Conservation (phyloP, 768 basidiomycete genomes). For the Boletellus ananas region DNA sequence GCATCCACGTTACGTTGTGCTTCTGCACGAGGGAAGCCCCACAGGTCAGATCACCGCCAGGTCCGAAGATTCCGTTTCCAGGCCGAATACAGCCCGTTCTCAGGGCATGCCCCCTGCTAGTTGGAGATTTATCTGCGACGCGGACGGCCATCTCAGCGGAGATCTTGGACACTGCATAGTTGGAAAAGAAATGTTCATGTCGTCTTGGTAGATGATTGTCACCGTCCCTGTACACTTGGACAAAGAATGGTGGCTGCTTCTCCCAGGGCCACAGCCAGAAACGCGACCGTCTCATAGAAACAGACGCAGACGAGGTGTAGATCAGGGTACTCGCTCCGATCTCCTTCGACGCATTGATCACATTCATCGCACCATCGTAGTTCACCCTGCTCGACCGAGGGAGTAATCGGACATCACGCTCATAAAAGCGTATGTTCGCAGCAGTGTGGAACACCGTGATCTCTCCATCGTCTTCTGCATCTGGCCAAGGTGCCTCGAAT, state of each 20-base stretch:
- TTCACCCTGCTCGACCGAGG: slow-evolving; percentile 59
- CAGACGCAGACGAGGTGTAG: slow-evolving; percentile 72
- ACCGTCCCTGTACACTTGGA: slow-evolving; percentile 65
- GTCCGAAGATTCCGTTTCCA: slow-evolving; percentile 73
- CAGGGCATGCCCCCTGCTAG: slow-evolving; percentile 34
- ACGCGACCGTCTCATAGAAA: slow-evolving; percentile 52
- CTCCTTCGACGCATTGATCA: slow-evolving; percentile 53
- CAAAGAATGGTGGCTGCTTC: slow-evolving; percentile 48
- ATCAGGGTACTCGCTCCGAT: slow-evolving; percentile 56
- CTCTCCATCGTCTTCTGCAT: slow-evolving; percentile 23
- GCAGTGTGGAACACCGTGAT: slow-evolving; percentile 76
- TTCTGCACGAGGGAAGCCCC: slow-evolving; percentile 59
- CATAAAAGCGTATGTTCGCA: slow-evolving; percentile 76
- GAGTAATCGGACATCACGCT: slow-evolving; percentile 51
- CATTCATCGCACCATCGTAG: slow-evolving; percentile 61
- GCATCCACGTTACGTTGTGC: slow-evolving; percentile 61
- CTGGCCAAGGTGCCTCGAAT: slow-evolving; percentile 63
- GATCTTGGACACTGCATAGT: slow-evolving; percentile 68
- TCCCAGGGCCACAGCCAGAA: slow-evolving; percentile 80
- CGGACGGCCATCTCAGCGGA: slow-evolving; percentile 51
- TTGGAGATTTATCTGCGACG: slow-evolving; percentile 36
- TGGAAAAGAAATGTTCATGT: slow-evolving; percentile 69
- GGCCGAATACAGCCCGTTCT: slow-evolving; percentile 74
- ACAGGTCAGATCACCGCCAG: slow-evolving; percentile 67
- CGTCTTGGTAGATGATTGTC: slow-evolving; percentile 47